Evolutionary conservation across 345 rosid species (phyloP), one percentile per base, ranked within the genome.

Genomic region (Citrus cavaleriei): DNA sequence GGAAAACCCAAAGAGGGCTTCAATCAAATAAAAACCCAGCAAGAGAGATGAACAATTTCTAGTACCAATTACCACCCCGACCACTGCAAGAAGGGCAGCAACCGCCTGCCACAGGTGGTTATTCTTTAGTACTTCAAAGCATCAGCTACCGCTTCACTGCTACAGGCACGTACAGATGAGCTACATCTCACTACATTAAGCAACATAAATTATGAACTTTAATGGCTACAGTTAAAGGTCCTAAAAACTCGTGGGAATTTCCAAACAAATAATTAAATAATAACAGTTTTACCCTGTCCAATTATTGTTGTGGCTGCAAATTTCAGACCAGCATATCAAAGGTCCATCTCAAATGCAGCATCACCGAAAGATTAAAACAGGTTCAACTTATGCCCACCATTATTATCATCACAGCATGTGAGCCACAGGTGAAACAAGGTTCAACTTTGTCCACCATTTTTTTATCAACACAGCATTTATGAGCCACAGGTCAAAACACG

Each of bases 91-190:
- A 70, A 73, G 77, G 82, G 83, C 86, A 80, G 82, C 86, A 80
- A 72, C 84, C 66, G 78, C 78, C 80, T 13, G 84, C 86, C 75
- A 79, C 82, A 80, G 63, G 79, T 83, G 72, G 75, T 61, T 68
- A 77, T 65, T 79, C 59, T 18, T 67, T 55, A 79, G 74, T 62
- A 82, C 81, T 77, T 72, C 80, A 55, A 64, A 76, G 78, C 72
- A 78, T 83, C 87, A 73, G 88, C 78, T 79, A 83, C 82, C 74
- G 77, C 89, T 84, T 81, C 90, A 83, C 89, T 78, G 91, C 89
- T 71, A 79, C 86, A 32, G 76, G 80, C 87, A 85, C 81, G 83
- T 77, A 74, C 83, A 77, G 19, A 66, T 46, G 70, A 71, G 84
- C 86, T 80, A 85, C 82, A 84, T 51, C 87, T 83, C 81, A 80